Conservation (phyloP, 495 filamentous ascomycete species). For the Tuber calosporum region DNA sequence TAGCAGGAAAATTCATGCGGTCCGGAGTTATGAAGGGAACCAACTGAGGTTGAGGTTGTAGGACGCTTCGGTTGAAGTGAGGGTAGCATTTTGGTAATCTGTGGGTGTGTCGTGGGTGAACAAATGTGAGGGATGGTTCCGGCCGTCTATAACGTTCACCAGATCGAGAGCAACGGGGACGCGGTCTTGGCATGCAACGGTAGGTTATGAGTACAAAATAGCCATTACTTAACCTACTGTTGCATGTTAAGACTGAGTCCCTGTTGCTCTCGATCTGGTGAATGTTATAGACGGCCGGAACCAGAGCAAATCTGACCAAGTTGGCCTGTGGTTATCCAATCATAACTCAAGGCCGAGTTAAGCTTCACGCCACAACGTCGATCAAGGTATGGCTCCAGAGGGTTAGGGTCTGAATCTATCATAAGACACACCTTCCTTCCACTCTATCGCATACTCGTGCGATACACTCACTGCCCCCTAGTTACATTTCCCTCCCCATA, state of each 20-base stretch:
- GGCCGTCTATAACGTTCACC: no score
- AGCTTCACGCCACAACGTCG: neutral
- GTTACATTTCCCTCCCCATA: neutral
- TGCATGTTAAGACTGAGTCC: no score
- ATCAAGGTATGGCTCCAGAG: neutral
- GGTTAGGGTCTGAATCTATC: slow-evolving; percentile 1
- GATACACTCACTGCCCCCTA: neutral
- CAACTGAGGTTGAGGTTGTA: slow-evolving; percentile 13
- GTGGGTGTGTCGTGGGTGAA: neutral
- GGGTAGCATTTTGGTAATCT: slow-evolving; percentile 24
- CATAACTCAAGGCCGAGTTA: slow-evolving; percentile 4
- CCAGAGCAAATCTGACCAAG: slow-evolving; percentile 4
- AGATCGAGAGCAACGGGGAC: no score
- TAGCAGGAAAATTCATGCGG: slow-evolving; percentile 3
- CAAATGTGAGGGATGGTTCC: neutral
- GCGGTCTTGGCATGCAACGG: no score
- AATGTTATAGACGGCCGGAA: no score
- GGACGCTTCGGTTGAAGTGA: slow-evolving; percentile 26
- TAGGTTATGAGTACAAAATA: no score
- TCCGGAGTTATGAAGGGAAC: slow-evolving; percentile 1
- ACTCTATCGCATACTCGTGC: neutral
- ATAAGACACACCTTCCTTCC: neutral
- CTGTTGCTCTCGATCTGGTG: no score
- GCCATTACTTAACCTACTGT: no score
- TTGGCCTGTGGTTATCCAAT: slow-evolving; percentile 1